Evolutionary conservation across 345 rosid species (phyloP).

Genomic region (Euphorbia tirucalli): DNA sequence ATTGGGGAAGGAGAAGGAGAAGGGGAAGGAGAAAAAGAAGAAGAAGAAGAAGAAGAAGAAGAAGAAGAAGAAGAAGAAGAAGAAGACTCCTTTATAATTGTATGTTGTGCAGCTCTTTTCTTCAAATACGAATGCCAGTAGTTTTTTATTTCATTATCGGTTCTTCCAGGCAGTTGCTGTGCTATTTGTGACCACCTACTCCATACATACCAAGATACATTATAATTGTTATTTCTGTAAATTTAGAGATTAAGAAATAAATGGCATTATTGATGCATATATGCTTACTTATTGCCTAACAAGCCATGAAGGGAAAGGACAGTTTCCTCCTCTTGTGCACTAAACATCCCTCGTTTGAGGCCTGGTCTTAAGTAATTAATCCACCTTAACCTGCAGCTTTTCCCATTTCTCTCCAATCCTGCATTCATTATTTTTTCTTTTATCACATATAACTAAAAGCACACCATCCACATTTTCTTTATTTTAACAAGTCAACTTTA

Average conservation of each 20-base stretch:
- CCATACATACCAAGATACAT: background rate
- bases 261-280: too few relatives aligned
- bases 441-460: too few relatives aligned
- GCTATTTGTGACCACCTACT: constrained; percentile 91
- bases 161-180: constrained; percentile 84
- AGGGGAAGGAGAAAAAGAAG: too few relatives aligned
- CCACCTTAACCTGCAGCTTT: constrained; percentile 96
- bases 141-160: constrained; percentile 92
- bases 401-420: constrained; percentile 90
- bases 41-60: constrained; percentile 13
- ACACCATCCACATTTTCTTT: background rate
- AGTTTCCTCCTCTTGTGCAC: constrained; percentile 60
- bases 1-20: background rate
- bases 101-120: too few relatives aligned
- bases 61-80: constrained; percentile 20
- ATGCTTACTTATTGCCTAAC: constrained; percentile 84
- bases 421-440: constrained; percentile 17
- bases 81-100: too few relatives aligned
- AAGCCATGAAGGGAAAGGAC: constrained; percentile 62
- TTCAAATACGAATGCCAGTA: constrained; percentile 88
- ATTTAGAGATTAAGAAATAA: background rate
- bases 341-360: constrained; percentile 62
- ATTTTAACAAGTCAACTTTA: background rate
- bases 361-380: constrained; percentile 93
- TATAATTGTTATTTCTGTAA: background rate